Evolutionary conservation across 176 grass and related monocot genomes (phyloP).

Genomic region (Hyparrhenia diplandra): DNA sequence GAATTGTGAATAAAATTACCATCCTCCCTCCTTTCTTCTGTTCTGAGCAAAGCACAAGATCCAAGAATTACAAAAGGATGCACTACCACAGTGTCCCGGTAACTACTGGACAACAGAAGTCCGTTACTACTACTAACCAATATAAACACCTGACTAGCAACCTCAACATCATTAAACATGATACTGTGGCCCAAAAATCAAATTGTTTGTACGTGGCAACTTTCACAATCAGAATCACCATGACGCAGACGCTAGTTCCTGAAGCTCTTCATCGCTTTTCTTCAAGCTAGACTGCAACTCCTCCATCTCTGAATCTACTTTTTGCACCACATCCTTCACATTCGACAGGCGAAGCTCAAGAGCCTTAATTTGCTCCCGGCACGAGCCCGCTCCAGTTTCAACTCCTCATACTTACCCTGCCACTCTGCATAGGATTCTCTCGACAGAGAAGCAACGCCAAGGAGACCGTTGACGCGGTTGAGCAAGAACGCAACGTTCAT

Average conservation of each 20-base stretch:
- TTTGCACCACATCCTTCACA: conserved; percentile 8
- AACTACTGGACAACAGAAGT: too few species aligned
- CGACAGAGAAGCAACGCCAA: not conserved
- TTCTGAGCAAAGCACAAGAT: too few species aligned
- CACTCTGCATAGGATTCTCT: not conserved
- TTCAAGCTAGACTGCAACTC: conserved; percentile 2
- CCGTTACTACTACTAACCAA: too few species aligned
- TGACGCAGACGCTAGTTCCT: not conserved
- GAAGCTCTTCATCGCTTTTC: not conserved
- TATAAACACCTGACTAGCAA: too few species aligned
- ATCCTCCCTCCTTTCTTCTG: too few species aligned
- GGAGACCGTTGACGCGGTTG: not conserved
- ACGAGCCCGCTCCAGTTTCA: conserved; percentile 10
- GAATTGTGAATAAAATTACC: too few species aligned
- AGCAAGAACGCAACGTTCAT: conserved; percentile 38
- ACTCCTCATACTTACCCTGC: not conserved
- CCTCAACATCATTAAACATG: too few species aligned
- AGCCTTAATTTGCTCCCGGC: not conserved
- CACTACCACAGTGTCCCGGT: too few species aligned
- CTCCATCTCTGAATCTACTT: conserved; percentile 25
- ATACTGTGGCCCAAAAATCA: too few species aligned
- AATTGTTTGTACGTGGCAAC: too few species aligned
- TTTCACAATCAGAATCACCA: conserved; percentile 3
- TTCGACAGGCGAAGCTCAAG: conserved; percentile 28
- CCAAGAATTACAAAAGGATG: too few species aligned